These are phyloP conservation scores for Silene coronaria DNA, from an alignment of 179 eudicot genomes.

Conservation along the genomic window DNA sequence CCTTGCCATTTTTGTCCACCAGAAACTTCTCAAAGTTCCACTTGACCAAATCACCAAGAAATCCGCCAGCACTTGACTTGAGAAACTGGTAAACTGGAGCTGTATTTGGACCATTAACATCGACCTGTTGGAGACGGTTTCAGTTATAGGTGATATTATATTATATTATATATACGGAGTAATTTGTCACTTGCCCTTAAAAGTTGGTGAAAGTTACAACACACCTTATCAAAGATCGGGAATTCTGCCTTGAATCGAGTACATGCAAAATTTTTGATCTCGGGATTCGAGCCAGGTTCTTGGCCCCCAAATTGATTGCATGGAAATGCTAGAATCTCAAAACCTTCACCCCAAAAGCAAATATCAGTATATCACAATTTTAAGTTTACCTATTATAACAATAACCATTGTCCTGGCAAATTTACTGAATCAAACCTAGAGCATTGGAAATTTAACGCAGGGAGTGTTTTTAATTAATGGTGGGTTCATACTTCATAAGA, in stretches of 20 bases:
- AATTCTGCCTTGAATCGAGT: constrained; percentile 85
- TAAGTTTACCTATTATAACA: background rate
- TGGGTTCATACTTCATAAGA: background rate
- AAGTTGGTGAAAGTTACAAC: background rate
- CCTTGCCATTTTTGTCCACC: constrained; percentile 81
- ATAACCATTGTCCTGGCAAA: background rate
- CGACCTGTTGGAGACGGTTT: constrained; percentile 50
- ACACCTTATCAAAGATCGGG: constrained; percentile 92
- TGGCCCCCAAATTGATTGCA: constrained; percentile 97
- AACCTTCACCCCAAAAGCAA: constrained; percentile 42
- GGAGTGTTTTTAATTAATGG: background rate
- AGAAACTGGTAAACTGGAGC: constrained; percentile 90
- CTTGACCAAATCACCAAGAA: constrained; percentile 77
- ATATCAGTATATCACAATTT: background rate
- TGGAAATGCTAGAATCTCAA: constrained; percentile 91
- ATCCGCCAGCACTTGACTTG: constrained; percentile 80
- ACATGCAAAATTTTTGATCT: constrained; percentile 85
- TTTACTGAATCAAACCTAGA: background rate
- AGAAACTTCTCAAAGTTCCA: constrained; percentile 97
- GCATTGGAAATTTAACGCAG: background rate
- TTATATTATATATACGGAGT: background rate
- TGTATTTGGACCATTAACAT: constrained; percentile 83
- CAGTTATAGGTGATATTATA: background rate
- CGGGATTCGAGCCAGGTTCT: constrained; percentile 85
- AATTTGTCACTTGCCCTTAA: background rate